Evolutionary conservation across 2,329 filamentous ascomycete species (phyloP).

Genomic region (Periconia sp.): DNA sequence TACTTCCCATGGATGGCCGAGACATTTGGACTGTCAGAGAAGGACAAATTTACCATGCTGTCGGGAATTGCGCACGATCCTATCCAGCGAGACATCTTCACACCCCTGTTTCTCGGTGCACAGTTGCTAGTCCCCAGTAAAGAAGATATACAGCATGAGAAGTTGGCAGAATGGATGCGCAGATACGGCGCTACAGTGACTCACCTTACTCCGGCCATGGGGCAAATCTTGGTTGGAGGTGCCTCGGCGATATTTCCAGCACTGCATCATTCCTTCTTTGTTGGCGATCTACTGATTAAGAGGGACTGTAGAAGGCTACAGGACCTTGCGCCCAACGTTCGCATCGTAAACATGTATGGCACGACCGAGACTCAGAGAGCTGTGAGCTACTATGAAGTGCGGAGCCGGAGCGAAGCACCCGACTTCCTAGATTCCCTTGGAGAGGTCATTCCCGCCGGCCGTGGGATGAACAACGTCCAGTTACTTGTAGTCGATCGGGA

Average conservation of each 20-base stretch:
- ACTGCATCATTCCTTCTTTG: constrained; percentile 84
- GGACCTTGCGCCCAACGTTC: constrained; percentile 73
- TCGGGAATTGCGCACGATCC: constrained; percentile 79
- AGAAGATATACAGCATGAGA: constrained; percentile 87
- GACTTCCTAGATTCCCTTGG: constrained; percentile 67
- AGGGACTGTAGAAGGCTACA: constrained; percentile 81
- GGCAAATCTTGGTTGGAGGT: constrained; percentile 89
- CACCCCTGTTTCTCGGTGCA: constrained; percentile 84
- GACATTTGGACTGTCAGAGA: constrained; percentile 73
- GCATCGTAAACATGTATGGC: constrained; percentile 86
- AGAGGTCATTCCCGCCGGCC: constrained; percentile 82
- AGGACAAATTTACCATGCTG: constrained; percentile 81
- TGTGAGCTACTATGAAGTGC: constrained; percentile 83
- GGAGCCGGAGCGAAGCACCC: constrained; percentile 68
- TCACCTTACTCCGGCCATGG: constrained; percentile 95
- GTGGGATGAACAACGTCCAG: constrained; percentile 89
- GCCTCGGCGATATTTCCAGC: constrained; percentile 77
- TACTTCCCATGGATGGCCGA: constrained; percentile 96
- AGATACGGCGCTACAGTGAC: constrained; percentile 77
- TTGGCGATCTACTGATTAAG: constrained; percentile 88
- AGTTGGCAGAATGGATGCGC: constrained; percentile 85
- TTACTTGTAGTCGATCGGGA: constrained; percentile 79
- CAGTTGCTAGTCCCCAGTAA: constrained; percentile 77
- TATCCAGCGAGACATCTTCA: constrained; percentile 80
- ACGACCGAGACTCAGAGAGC: constrained; percentile 84